Percentiles rank a stretch among this genome's conserved stretches.
Conservation (phyloP, 1,284 basidiomycete genomes). For the Anthracocystis setariae region DNA sequence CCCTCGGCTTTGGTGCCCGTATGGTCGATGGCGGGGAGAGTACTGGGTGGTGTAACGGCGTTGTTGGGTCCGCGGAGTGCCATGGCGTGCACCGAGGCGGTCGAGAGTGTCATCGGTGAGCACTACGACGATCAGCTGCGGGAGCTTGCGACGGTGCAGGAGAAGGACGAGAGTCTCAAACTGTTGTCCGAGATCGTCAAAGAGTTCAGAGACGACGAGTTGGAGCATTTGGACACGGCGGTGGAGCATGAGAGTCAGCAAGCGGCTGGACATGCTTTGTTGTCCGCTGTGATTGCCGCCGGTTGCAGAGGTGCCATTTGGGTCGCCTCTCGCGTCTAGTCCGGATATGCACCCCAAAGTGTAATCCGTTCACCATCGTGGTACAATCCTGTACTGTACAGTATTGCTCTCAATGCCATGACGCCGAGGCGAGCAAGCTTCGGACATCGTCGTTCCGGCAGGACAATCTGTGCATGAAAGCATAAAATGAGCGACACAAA, state of each 20-base stretch:
- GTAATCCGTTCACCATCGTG: background rate
- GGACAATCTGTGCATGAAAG: too few species aligned
- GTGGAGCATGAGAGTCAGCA: constrained; percentile 88
- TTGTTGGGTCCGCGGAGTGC: constrained; percentile 90
- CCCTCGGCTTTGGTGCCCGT: constrained; percentile 85
- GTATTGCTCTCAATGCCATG: background rate
- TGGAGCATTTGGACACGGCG: constrained; percentile 91
- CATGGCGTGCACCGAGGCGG: constrained; percentile 98
- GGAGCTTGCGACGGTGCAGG: constrained; percentile 43
- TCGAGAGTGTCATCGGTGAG: constrained; percentile 96
- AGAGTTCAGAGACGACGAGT: constrained; percentile 93
- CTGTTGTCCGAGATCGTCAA: constrained; percentile 79
- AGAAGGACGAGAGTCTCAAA: constrained; percentile 76
- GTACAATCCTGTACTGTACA: background rate
- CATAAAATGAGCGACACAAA: too few species aligned
- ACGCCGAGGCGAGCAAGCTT: too few species aligned
- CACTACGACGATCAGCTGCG: constrained; percentile 83
- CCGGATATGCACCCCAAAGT: background rate
- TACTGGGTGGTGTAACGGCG: constrained; percentile 84
- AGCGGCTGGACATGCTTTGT: constrained; percentile 88
- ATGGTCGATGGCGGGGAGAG: constrained; percentile 85
- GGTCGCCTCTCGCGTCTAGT: constrained; percentile 72
- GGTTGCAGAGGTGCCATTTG: constrained; percentile 92
- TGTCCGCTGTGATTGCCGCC: constrained; percentile 83
- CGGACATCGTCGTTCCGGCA: too few species aligned